Evolutionary conservation across 805 yeast genomes (phyloP), one percentile per base, ranked within the genome.

Genomic region (Saturnispora dispora): DNA sequence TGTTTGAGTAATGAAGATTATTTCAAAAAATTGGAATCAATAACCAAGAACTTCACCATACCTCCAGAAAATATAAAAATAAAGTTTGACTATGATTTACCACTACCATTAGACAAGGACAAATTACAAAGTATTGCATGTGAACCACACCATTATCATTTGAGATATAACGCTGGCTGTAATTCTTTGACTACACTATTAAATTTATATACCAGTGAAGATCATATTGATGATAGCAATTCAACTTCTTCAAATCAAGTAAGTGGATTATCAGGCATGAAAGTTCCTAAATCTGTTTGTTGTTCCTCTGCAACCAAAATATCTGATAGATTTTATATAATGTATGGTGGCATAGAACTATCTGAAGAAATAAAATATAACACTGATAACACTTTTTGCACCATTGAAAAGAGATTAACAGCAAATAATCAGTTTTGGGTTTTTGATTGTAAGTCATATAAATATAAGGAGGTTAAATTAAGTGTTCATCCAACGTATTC

Each of bases 301-400:
- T 74, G 79, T 50, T 67, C 79, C 62, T 59, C 72, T 5, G 72
- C 77, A 17, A 70, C 78, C 8, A 71, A 66, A 50, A 66, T 85
- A 4, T 76, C 85, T 4, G 69, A 73, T n/a, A 65, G 79, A 36
- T 82, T 82, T 58, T 71, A 80, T 15, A 73, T 83, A 55, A 74
- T 76, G 53, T 83, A 78, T 60, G 95, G 91, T n/a, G 95, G 93
- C 0, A 77, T 83, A 61, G 77, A 76, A 58, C 59, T 72, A 5
- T 55, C 60, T 5, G 71, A 72, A 18, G 62, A 64, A 7, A 66
- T 69, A 17, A 47, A 49, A 5, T 48, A 47, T 22, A 55, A 58
- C 2, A 73, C 42, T 40, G 51, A 51, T 5, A 73, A 74, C 55
- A 68, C 33, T 4, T 5, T 71, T 23, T 67, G 82, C 3, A 65